These are phyloP conservation scores for Xylaria sp. DNA, from an alignment of 2,329 filamentous ascomycete species.

Conservation along the genomic window DNA sequence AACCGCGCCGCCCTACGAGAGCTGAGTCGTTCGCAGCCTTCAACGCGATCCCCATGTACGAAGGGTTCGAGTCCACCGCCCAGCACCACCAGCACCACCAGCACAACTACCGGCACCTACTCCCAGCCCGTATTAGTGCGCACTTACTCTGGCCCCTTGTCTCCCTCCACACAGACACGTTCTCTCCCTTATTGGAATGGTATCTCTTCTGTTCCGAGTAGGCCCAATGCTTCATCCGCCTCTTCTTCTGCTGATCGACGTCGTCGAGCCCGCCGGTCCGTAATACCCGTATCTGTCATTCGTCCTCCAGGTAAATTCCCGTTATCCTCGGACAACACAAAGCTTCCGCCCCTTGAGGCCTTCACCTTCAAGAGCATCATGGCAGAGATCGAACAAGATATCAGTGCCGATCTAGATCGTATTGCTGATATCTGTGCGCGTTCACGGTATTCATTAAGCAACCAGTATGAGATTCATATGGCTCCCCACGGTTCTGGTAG, in stretches of 20 bases:
- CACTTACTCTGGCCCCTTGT: conserved; percentile 52
- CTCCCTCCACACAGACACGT: conserved; percentile 31
- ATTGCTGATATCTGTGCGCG: conserved; percentile 64
- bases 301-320: conserved; percentile 38
- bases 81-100: conserved; percentile 24
- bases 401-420: conserved; percentile 55
- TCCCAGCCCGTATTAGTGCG: conserved; percentile 62
- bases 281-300: conserved; percentile 40
- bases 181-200: conserved; percentile 28
- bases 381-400: conserved; percentile 49
- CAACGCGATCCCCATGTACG: conserved; percentile 41
- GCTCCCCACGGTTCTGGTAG: conserved; percentile 55
- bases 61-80: conserved; percentile 41
- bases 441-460: conserved; percentile 59
- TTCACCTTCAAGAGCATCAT: conserved; percentile 63
- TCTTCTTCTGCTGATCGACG: conserved; percentile 21
- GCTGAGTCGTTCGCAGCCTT: conserved; percentile 53
- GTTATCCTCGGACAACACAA: conserved; percentile 33
- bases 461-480: conserved; percentile 62
- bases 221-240: conserved; percentile 16
- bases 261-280: conserved; percentile 32
- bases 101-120: conserved; percentile 43
- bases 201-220: conserved; percentile 23
- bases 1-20: conserved; percentile 55
- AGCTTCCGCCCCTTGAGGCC: conserved; percentile 56